Conservation (phyloP, 208 protist species). For the Vickermania spadyakhi region DNA sequence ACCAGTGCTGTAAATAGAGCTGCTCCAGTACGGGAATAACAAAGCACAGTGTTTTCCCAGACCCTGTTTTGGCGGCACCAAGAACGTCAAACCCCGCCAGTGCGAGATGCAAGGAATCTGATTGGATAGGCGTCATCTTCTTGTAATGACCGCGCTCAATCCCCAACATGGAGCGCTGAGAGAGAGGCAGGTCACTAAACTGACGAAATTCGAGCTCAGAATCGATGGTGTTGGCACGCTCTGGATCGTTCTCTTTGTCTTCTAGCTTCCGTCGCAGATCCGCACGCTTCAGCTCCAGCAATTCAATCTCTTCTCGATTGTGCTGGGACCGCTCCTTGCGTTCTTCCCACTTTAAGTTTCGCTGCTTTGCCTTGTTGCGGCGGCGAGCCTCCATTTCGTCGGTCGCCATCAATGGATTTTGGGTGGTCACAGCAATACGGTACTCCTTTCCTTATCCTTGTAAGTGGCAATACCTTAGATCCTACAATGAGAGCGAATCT, state of each 20-base stretch:
- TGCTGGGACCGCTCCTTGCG: constrained; percentile 72
- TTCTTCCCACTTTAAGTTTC: constrained; percentile 67
- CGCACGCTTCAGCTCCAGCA: constrained; percentile 21
- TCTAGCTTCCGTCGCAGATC: constrained; percentile 44
- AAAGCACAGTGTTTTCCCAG: constrained; percentile 98
- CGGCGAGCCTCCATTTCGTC: constrained; percentile 34
- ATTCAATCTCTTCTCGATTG: constrained; percentile 58
- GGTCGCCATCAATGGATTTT: constrained; percentile 10
- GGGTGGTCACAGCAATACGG: no score
- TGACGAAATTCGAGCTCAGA: constrained; percentile 7
- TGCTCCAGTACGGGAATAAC: constrained; percentile 95
- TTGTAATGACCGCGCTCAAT: constrained; percentile 89
- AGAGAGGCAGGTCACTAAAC: constrained; percentile 89
- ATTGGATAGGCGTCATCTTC: constrained; percentile 96
- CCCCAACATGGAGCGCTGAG: constrained; percentile 84
- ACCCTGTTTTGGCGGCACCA: constrained; percentile 97
- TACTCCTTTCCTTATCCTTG: no score
- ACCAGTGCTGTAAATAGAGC: constrained; percentile 89
- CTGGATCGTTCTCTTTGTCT: constrained; percentile 22
- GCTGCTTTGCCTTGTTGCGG: constrained; percentile 29
- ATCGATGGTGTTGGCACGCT: constrained; percentile 30
- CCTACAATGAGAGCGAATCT: no score
- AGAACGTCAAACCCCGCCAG: constrained; percentile 96
- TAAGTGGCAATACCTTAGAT: no score
- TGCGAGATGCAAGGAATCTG: constrained; percentile 89